Base-by-base conservation (phyloP, 805 yeast species). In the Komagataella phaffii region DNA sequence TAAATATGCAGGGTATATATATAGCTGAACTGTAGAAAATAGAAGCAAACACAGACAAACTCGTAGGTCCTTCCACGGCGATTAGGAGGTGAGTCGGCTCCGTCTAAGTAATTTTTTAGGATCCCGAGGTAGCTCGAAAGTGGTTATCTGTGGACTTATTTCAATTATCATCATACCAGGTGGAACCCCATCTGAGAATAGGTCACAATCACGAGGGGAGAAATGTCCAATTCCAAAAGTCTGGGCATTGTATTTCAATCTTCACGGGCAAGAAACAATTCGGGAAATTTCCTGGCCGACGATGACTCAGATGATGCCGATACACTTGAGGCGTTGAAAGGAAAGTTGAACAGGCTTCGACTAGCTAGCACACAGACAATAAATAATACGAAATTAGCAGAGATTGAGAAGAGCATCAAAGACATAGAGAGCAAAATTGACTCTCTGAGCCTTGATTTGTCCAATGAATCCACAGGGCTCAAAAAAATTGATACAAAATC, bases 191-290 rank as follows among this genome's bases (percentile, higher is more conserved):
- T 30, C 40, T 30, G n/a, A 30, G 40, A 30, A 14, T 30, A 30
- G 4, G 24, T 40, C 19, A 10, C 23, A 12, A 8, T 23, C 50
- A 10, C 50, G 24, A 12, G 54, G 43, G 23, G 17, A 7, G 17
- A 7, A 2, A 62, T 56, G 30, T 30, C 40, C 40, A 30, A 30
- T 30, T 30, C 40, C 40, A 30, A 30, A 14, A 30, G 40, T 10
- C 14, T 30, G 40, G 40, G 40, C 12, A 14, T 30, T 30, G 40
- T 30, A 30, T 30, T 30, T 5, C 40, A 30, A 30, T 30, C 40
- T 8, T 30, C 40, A 30, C 12, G 40, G n/a, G 40, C 40, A 10
- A 30, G 40, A n/a, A 30, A 30, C 40, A 30, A 30, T 30, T 30
- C 40, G 40, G 40, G n/a, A 8, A 30, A 30, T 30, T 30, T 14